Conservation (phyloP, 768 basidiomycete species). For the Astraeus odoratus region DNA sequence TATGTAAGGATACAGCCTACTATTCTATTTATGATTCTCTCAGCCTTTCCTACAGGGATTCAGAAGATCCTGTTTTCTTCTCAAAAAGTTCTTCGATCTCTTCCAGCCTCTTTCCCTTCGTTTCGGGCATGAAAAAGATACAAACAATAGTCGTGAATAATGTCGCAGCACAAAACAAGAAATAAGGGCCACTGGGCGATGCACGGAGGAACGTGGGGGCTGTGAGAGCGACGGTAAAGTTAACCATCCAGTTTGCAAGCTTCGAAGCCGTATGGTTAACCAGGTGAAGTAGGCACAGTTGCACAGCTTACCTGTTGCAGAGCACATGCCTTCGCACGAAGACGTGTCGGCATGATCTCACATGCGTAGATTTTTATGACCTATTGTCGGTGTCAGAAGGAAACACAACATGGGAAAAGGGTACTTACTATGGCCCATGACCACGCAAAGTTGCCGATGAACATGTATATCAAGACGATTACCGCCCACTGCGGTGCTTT, state of each 20-base stretch:
- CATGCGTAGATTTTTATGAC: constrained; percentile 33
- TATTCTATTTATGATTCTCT: too few species aligned
- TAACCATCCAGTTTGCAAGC: constrained; percentile 27
- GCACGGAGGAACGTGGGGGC: constrained; percentile 40
- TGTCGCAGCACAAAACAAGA: constrained; percentile 36
- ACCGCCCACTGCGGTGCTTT: constrained; percentile 30
- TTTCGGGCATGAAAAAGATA: constrained; percentile 36
- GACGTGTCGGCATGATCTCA: constrained; percentile 43
- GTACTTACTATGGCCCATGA: constrained; percentile 37
- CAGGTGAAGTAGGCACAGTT: background rate
- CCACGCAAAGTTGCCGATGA: constrained; percentile 35
- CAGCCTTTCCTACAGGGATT: background rate
- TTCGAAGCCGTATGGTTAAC: constrained; percentile 9
- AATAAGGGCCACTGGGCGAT: constrained; percentile 41
- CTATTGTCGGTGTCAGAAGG: constrained; percentile 7
- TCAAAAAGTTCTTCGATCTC: constrained; percentile 35
- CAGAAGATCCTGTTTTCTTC: constrained; percentile 4
- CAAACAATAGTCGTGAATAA: constrained; percentile 33
- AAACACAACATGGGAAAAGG: background rate
- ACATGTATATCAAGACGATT: constrained; percentile 42
- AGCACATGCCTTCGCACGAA: constrained; percentile 38
- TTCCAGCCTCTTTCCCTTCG: constrained; percentile 38
- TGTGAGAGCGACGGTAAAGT: constrained; percentile 38
- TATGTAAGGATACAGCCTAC: too few species aligned
- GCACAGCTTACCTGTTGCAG: constrained; percentile 33